Evolutionary conservation across 2,329 filamentous ascomycete species (phyloP), one percentile per base, ranked within the genome.

Genomic region (Nemania serpens): DNA sequence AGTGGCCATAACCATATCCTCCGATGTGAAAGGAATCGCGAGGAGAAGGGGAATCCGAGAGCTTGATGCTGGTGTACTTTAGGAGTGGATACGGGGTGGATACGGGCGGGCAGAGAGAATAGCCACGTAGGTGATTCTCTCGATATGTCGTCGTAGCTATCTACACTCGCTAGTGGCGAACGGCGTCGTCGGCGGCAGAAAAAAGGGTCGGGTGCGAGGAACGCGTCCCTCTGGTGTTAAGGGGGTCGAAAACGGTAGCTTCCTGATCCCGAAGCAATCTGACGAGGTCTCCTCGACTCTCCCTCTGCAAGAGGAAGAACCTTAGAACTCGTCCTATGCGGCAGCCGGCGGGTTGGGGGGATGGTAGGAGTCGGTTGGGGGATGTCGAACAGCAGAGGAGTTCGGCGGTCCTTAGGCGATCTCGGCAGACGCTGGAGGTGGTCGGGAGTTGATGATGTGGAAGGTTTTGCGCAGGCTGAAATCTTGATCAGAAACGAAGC

Each of bases 251-350:
- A 97, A 81, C 88, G 90, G 83, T 93, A 96, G 81, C 89, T 90
- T 84, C 91, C 91, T 85, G 91, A 90, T 88, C 89, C 91, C 85
- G 91, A 85, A 84, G 84, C 89, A 85, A 89, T 88, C 87, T 91
- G 91, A 89, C 92, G 90, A 92, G 91, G 91, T 90, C 92, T 94
- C 90, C 90, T 92, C 91, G 93, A 97, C 92, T 95, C 95, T 96
- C 94, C 95, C 95, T 93, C 94, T 80, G 82, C 83, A 83, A 95
- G 94, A 97, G 93, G 94, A 98, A 98, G 94, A 96, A 93, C 90
- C 91, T 88, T 86, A 87, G 87, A 89, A 89, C 87, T 87, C 88
- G 90, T 96, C 91, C 92, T 98, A 99, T 99, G 94, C 95, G 95
- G 95, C 95, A 98, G 94, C 91, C 96, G 90, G 86, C 82, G 80